phyloP scores from a whole-genome alignment of 2,329 filamentous ascomycete genomes.

The Colletotrichum karsti region DNA sequence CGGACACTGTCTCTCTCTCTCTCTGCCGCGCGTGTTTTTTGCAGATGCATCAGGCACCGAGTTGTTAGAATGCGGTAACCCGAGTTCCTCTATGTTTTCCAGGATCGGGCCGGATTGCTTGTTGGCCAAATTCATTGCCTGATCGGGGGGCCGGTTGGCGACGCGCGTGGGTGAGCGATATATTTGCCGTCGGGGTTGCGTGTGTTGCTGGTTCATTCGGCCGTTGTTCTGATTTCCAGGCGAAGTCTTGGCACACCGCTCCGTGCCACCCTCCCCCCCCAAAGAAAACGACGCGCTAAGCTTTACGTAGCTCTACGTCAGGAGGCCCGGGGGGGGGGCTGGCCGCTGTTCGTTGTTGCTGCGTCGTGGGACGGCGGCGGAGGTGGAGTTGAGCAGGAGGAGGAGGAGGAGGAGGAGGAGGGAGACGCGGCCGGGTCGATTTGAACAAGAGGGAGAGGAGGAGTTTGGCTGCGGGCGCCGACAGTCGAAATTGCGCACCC shows the following conservation, averaged over 20 bases:
- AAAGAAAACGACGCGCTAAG: not conserved
- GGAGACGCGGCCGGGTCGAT: too few relatives aligned
- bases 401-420: too few relatives aligned
- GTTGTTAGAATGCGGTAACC: too few relatives aligned
- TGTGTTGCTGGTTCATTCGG: not conserved
- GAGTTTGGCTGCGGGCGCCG: not conserved
- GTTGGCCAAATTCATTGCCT: not conserved
- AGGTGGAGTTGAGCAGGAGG: too few relatives aligned
- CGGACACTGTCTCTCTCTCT: not conserved
- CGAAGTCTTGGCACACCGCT: conserved; percentile 13
- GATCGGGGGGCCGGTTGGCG: not conserved
- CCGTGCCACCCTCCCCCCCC: not conserved
- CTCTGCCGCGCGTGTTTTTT: too few relatives aligned
- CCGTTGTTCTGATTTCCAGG: conserved; percentile 11
- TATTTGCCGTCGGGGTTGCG: not conserved
- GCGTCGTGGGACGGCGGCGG: too few relatives aligned
- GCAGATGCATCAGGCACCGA: too few relatives aligned
- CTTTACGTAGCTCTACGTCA: conserved; percentile 2
- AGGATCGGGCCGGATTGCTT: not conserved
- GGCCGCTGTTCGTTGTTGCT: too few relatives aligned
- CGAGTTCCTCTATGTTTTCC: too few relatives aligned
- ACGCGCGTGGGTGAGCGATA: conserved; percentile 12
- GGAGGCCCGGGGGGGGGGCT: too few relatives aligned
- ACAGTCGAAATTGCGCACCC: not conserved
- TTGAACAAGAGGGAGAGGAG: not conserved